These are phyloP conservation scores for Emergomyces africanus DNA, from an alignment of 2,329 filamentous ascomycete species.

Conservation along the genomic window DNA sequence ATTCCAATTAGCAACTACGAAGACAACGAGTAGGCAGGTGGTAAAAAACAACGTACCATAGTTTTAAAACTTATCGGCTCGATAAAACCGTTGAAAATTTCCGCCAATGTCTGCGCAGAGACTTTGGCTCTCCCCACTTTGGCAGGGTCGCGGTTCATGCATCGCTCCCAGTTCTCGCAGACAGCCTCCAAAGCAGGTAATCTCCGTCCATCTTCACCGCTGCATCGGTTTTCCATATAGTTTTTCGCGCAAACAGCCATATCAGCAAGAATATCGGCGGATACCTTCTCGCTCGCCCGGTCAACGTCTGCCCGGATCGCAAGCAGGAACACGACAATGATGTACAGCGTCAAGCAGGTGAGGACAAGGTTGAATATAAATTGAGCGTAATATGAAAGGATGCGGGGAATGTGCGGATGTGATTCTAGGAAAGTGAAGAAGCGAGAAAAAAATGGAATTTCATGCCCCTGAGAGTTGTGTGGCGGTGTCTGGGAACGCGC, in stretches of 20 bases:
- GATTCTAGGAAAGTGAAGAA: slow-evolving; percentile 51
- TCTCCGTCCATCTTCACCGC: slow-evolving; percentile 40
- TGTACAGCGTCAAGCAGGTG: slow-evolving; percentile 42
- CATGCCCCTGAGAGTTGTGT: slow-evolving; percentile 7
- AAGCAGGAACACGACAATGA: slow-evolving; percentile 55
- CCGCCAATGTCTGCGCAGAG: slow-evolving; percentile 74
- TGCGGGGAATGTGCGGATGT: slow-evolving; percentile 52
- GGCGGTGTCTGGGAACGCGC: neutral
- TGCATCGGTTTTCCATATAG: slow-evolving; percentile 66
- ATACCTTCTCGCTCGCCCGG: slow-evolving; percentile 55
- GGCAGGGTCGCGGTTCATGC: slow-evolving; percentile 73
- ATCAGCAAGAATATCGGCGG: slow-evolving; percentile 55
- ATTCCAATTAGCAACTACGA: neutral
- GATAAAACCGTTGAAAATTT: slow-evolving; percentile 88
- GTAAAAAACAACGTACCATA: slow-evolving; percentile 39
- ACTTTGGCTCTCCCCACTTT: slow-evolving; percentile 68
- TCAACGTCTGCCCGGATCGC: slow-evolving; percentile 65
- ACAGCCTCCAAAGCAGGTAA: slow-evolving; percentile 59
- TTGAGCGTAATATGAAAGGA: slow-evolving; percentile 55
- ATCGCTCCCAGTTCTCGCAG: slow-evolving; percentile 72
- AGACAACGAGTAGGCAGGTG: neutral
- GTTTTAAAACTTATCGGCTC: slow-evolving; percentile 81
- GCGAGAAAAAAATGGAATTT: slow-evolving; percentile 27
- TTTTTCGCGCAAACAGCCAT: slow-evolving; percentile 62
- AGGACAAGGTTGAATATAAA: slow-evolving; percentile 41